These are phyloP conservation scores for Trichoderma atrobrunneum DNA, from an alignment of 2,329 filamentous ascomycete genomes.

Conservation along the genomic window DNA sequence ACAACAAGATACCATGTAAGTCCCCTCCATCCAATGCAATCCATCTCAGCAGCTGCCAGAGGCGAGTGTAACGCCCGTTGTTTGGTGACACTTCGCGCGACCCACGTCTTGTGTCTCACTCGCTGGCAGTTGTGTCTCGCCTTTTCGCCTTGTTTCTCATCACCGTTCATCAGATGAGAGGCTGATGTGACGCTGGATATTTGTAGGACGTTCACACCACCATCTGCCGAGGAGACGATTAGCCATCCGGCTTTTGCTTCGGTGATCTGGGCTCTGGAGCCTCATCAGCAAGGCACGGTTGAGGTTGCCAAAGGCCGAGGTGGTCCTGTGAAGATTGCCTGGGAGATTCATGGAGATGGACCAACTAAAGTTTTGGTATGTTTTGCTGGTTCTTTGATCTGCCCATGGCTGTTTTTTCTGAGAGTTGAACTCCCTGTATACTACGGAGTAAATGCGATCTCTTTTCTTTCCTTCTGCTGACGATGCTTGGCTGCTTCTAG, in stretches of 20 bases:
- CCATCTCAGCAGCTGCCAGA: background rate
- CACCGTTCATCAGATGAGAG: background rate
- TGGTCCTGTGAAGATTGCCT: slow-evolving; percentile 72
- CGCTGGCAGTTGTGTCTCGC: background rate
- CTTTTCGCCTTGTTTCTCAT: background rate
- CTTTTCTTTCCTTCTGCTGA: background rate
- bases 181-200: background rate
- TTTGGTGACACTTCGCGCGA: background rate
- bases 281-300: slow-evolving; percentile 58
- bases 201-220: slow-evolving; percentile 27
- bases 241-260: slow-evolving; percentile 65
- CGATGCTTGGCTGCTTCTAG: slow-evolving; percentile 42
- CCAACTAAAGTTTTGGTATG: slow-evolving; percentile 70
- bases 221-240: slow-evolving; percentile 56
- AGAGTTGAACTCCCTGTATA: background rate
- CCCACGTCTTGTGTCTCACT: background rate
- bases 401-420: no score
- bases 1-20: background rate
- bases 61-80: slow-evolving; percentile 1
- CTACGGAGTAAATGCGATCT: background rate
- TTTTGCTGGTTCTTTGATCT: background rate
- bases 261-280: slow-evolving; percentile 66
- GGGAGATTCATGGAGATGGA: slow-evolving; percentile 77
- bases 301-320: slow-evolving; percentile 67
- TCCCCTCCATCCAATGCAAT: background rate